Percentiles rank a stretch among this genome's conserved stretches.
Conservation (phyloP, 306 rosid genomes). For the Psophocarpus tetragonolobus region DNA sequence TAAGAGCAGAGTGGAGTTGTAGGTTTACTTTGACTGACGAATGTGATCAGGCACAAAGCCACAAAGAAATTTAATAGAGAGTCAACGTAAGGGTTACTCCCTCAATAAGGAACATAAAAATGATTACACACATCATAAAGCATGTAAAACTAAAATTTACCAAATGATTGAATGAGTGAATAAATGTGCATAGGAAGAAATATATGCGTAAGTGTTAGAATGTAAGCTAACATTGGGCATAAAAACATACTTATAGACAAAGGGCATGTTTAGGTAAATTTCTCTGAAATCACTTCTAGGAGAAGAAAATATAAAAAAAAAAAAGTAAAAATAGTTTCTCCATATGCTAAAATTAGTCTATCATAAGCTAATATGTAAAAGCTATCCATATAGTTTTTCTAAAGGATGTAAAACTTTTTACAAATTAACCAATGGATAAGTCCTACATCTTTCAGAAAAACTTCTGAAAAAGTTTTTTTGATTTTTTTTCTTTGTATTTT, state of each 20-base stretch:
- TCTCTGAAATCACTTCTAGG: no score
- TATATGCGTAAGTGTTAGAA: neutral
- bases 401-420: no score
- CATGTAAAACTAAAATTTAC: constrained; percentile 13
- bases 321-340: no score
- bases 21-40: neutral
- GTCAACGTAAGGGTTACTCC: neutral
- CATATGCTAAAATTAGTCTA: no score
- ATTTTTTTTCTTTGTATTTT: no score
- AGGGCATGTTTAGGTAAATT: no score
- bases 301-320: no score
- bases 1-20: constrained; percentile 13
- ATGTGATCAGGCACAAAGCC: constrained; percentile 13
- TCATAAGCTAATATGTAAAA: no score
- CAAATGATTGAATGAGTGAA: neutral
- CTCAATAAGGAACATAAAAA: constrained; percentile 14
- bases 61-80: neutral
- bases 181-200: neutral
- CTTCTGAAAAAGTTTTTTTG: no score
- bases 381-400: no score
- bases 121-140: constrained; percentile 13
- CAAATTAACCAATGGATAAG: no score
- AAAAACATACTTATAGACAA: neutral
- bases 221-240: constrained; percentile 2
- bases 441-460: no score